These are phyloP conservation scores for Sextonia rubra DNA, from an alignment of 164 flowering plant genomes.

Conservation along the genomic window DNA sequence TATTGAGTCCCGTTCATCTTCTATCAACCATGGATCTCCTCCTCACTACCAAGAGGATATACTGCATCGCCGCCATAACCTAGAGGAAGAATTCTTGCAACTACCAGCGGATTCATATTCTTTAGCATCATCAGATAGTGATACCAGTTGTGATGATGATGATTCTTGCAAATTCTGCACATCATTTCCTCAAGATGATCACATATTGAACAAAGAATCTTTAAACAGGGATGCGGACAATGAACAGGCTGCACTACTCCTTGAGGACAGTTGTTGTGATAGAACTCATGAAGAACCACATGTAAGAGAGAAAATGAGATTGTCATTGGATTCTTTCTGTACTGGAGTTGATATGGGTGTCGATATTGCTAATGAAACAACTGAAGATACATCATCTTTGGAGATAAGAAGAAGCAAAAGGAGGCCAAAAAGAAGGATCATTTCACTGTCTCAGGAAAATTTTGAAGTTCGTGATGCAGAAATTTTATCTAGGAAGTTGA, in stretches of 20 bases:
- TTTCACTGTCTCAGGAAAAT: constrained; percentile 37
- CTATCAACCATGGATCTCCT: constrained; percentile 57
- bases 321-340: constrained; percentile 4
- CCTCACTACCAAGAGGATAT: constrained; percentile 85
- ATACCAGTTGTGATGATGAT: constrained; percentile 63
- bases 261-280: constrained; percentile 12
- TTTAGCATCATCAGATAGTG: constrained; percentile 73
- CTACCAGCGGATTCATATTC: constrained; percentile 81
- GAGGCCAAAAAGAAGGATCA: constrained; percentile 43
- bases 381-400: constrained; percentile 25
- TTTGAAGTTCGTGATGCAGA: constrained; percentile 13
- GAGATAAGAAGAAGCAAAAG: constrained; percentile 36
- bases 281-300: constrained; percentile 13
- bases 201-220: constrained; percentile 21
- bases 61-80: constrained; percentile 76
- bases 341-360: constrained; percentile 14
- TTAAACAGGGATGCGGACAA: constrained; percentile 16
- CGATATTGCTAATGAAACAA: constrained; percentile 16
- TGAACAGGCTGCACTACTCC: constrained; percentile 9
- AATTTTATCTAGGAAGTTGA: constrained; percentile 16
- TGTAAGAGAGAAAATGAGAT: constrained; percentile 23
- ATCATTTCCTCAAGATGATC: constrained; percentile 24
- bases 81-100: constrained; percentile 84
- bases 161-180: constrained; percentile 30
- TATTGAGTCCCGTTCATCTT: constrained; percentile 40